These are phyloP conservation scores for Sparassis latifolia DNA, from an alignment of 1,284 basidiomycete species.

Conservation along the genomic window DNA sequence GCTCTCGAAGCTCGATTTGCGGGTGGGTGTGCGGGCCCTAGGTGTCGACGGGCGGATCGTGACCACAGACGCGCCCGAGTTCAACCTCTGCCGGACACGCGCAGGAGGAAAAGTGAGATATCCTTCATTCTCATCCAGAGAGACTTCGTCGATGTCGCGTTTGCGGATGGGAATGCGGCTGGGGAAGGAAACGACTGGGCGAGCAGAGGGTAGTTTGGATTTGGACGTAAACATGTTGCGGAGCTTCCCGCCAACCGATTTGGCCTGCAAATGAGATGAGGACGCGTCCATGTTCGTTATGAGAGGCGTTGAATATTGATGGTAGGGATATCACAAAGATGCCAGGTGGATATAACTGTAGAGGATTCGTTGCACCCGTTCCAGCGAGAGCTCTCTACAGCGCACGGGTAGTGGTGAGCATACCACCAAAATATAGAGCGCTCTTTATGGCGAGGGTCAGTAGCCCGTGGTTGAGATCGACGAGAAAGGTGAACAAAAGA, in stretches of 20 bases:
- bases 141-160: constrained; percentile 4
- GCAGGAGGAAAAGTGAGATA: neutral
- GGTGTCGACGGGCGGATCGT: neutral
- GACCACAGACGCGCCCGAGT: neutral
- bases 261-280: neutral
- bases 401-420: too few relatives aligned
- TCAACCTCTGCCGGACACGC: neutral
- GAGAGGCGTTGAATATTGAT: too few relatives aligned
- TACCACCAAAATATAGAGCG: too few relatives aligned
- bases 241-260: constrained; percentile 11
- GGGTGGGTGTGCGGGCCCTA: neutral
- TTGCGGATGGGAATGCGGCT: constrained; percentile 5
- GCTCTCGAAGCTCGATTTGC: neutral
- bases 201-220: constrained; percentile 2
- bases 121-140: constrained; percentile 8
- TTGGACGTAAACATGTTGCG: constrained; percentile 9
- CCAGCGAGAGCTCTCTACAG: too few relatives aligned
- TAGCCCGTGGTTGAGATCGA: too few relatives aligned
- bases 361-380: too few relatives aligned
- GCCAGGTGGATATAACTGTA: too few relatives aligned
- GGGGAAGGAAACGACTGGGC: constrained; percentile 10
- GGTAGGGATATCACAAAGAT: too few relatives aligned
- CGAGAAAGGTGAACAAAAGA: too few relatives aligned
- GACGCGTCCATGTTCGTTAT: neutral
- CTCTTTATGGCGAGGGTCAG: too few relatives aligned